These are phyloP conservation scores for Sarcocystis neurona DNA, from an alignment of 169 alveolate species.

Conservation along the genomic window DNA sequence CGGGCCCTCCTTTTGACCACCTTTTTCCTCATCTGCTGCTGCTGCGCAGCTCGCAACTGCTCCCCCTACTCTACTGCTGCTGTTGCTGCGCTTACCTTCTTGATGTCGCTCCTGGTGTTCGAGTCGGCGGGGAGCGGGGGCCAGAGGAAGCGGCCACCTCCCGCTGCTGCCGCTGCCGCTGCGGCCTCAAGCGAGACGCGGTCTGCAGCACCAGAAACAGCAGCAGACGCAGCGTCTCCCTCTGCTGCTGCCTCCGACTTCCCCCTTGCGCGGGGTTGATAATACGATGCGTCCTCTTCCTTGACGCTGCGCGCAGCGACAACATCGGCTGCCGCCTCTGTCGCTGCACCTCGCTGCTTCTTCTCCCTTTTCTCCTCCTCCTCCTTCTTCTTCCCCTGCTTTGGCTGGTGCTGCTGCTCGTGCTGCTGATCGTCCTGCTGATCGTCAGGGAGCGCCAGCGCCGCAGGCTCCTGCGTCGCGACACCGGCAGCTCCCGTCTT, in stretches of 20 bases:
- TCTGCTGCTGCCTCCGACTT: background rate
- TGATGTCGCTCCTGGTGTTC: no score
- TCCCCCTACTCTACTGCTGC: no score
- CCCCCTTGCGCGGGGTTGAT: background rate
- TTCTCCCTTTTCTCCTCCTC: background rate
- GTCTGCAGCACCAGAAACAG: background rate
- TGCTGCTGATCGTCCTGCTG: background rate
- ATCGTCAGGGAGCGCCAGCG: background rate
- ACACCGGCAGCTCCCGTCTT: no score
- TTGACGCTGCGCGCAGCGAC: background rate
- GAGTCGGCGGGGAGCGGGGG: no score
- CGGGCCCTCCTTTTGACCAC: no score
- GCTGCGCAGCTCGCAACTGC: no score
- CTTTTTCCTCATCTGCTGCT: no score
- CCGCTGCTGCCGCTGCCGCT: constrained; percentile 6
- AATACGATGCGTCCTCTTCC: background rate
- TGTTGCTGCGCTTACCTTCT: no score
- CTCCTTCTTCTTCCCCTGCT: background rate
- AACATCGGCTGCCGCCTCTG: background rate
- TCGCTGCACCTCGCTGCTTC: background rate
- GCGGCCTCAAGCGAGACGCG: background rate
- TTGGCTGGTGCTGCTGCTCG: background rate
- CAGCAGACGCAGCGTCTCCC: no score
- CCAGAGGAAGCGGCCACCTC: no score
- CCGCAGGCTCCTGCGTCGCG: background rate